Evolutionary conservation across 116 monocot species (phyloP), one percentile per base, ranked within the genome.

Genomic region (Cymodocea nodosa): DNA sequence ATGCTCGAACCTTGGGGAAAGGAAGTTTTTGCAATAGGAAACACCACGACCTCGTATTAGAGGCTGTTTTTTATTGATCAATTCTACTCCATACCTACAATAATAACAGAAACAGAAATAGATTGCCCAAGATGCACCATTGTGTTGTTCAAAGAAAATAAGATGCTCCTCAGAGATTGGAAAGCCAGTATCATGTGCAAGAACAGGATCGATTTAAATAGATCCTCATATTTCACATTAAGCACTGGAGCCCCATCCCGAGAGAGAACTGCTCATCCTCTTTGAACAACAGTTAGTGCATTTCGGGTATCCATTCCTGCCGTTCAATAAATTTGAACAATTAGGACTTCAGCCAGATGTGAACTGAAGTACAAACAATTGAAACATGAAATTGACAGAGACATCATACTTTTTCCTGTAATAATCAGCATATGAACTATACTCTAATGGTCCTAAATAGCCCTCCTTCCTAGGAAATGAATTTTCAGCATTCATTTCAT

Each of bases 1-100:
- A 75, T 90, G 83, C 75, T 90, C 95, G 71, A 95, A 95, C 79
- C 95, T 85, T 54, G 91, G 91, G 30, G 95, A 95, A 15, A 95
- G 87, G 20, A 85, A 87, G 80, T 95, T 95, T 68, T 95, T 95
- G 87, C 95, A 95, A 80, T 95, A 90, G 51, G 95, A 95, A 64
- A 95, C 91, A 71, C 95, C 95, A 23, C 95, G 85, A 57, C 81
- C 95, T 66, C 90, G 80, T 72, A 95, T 83, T 39, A 95, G 83
- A 75, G 95, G 91, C 56, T 95, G 95, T 66, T 81, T 87, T 76
- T 90, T 95, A 69, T 83, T 80, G 20, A 90, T 77, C 60, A 95
- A 75, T 51, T 95, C 83, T 34, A 95, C 95, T 40, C 95, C 95
- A 69, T 95, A 95, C 66, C 95, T 95, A 69, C 16, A 74, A 81